Base-by-base conservation (phyloP, 345 rosid genomes). In the Mallotus nudiflorus region DNA sequence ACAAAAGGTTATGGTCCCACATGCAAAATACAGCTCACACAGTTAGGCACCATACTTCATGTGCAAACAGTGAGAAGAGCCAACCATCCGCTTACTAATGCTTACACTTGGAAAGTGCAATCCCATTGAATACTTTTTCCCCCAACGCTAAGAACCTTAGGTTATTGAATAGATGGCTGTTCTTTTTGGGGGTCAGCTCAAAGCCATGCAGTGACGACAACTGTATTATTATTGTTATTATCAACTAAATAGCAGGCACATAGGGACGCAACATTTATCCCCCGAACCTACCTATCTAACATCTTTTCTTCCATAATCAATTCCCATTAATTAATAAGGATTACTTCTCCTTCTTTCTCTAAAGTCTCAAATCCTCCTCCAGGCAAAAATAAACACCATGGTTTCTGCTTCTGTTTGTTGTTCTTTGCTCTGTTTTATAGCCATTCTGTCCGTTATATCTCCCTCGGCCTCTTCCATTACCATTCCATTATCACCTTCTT, bases 401-500 rank as follows among this genome's bases (percentile, higher is more conserved):
- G 72, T 27, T 65, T 65, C 66, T 56, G 11, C 52, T 42, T n/a
- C n/a, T n/a, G n/a, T n/a, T n/a, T 22, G 53, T 70, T 35, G 56
- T 49, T 61, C 20, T 44, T 42, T 22, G 28, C 62, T 74, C 35
- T 52, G 48, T 31, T 35, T 16, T 33, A 37, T 81, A 3, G 53
- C 58, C 55, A 28, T 73, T 25, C 40, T 80, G 9, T 72, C 60
- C 22, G 10, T 25, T 25, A 4, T 67, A 25, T 53, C 63, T 45
- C 64, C 68, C 18, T 4, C 33, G 16, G 33, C 62, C 70, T 55
- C 63, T 62, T 75, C 77, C 59, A 74, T 71, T 55, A 66, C 65
- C 16, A 70, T 83, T 29, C 74, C 80, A 40, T 55, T 77, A 61
- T 65, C 70, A 9, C 68, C 66, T 46, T 52, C 69, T 25, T 39